Evolutionary conservation across 306 rosid genomes (phyloP).

Genomic region (Cercis canadensis): DNA sequence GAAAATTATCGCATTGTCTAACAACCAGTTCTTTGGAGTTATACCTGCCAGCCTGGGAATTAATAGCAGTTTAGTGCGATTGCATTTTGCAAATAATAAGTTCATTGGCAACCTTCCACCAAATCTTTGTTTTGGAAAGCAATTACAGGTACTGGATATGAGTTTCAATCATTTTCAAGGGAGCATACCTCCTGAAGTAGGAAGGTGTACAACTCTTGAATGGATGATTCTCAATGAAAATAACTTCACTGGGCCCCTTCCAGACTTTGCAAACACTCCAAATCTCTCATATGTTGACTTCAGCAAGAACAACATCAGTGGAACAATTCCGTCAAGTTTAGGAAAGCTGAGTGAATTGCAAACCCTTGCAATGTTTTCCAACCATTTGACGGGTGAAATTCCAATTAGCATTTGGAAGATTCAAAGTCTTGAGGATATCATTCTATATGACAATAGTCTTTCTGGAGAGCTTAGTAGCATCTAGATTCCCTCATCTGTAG

Average conservation of each 20-base stretch:
- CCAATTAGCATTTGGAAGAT: too few relatives aligned
- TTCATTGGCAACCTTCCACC: conserved; percentile 62
- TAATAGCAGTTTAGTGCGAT: conserved; percentile 51
- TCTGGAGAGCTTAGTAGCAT: too few relatives aligned
- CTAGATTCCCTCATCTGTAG: conserved; percentile 7
- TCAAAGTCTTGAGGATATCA: too few relatives aligned
- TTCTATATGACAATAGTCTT: too few relatives aligned
- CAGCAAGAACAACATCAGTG: conserved; percentile 49
- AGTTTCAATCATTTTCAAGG: too few relatives aligned
- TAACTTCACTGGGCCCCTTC: conserved; percentile 49
- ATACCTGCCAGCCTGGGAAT: conserved; percentile 61
- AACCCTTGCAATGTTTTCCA: too few relatives aligned
- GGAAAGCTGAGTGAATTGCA: too few relatives aligned
- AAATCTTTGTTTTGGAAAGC: conserved; percentile 57
- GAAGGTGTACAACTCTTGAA: conserved; percentile 51
- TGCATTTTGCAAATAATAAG: conserved; percentile 53
- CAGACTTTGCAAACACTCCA: conserved; percentile 40
- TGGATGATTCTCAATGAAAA: conserved; percentile 52
- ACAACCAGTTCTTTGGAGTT: conserved; percentile 60
- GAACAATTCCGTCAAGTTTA: conserved; percentile 59
- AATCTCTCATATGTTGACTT: conserved; percentile 43
- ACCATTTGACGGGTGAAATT: too few relatives aligned
- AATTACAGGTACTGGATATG: conserved; percentile 35
- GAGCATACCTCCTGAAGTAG: conserved; percentile 55
- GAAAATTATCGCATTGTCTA: conserved; percentile 43